phyloP scores from a whole-genome alignment of 1,284 basidiomycete genomes.

The Trichosporon inkin region DNA sequence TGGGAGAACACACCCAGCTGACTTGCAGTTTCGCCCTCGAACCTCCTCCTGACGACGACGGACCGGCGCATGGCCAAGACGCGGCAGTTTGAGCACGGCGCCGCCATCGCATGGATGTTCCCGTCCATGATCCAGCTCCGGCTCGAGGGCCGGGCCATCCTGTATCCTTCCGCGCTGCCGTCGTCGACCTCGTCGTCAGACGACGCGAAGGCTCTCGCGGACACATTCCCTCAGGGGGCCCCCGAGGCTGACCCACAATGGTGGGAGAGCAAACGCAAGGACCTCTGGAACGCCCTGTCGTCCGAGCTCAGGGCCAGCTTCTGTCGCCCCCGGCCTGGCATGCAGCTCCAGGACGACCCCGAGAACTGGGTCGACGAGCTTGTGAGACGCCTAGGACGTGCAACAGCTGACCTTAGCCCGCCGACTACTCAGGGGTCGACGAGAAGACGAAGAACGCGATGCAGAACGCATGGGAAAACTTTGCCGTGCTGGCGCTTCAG shows the following conservation, averaged over 20 bases:
- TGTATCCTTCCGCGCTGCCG: neutral
- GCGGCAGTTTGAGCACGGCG: slow-evolving; percentile 34
- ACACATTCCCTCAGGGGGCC: slow-evolving; percentile 12
- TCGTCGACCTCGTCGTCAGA: neutral
- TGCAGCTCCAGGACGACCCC: slow-evolving; percentile 29
- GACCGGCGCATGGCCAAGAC: slow-evolving; percentile 47
- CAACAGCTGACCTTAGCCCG: neutral
- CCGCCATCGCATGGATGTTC: slow-evolving; percentile 47
- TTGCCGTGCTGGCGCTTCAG: slow-evolving; percentile 43
- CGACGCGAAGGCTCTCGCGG: neutral
- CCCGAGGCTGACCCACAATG: slow-evolving; percentile 24
- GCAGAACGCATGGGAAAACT: slow-evolving; percentile 28
- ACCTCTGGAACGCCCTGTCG: slow-evolving; percentile 37
- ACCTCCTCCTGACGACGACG: slow-evolving; percentile 43
- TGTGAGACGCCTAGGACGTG: slow-evolving; percentile 23
- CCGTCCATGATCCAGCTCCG: slow-evolving; percentile 43
- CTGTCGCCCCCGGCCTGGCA: slow-evolving; percentile 42
- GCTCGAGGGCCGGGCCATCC: slow-evolving; percentile 37
- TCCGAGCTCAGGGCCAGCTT: slow-evolving; percentile 47
- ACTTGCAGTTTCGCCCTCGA: slow-evolving; percentile 34
- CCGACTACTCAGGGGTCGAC: slow-evolving; percentile 29
- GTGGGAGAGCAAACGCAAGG: slow-evolving; percentile 40
- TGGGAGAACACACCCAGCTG: neutral
- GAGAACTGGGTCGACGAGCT: slow-evolving; percentile 22
- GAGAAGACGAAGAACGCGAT: slow-evolving; percentile 27